Base-by-base conservation (phyloP, 441 rosid genomes). In the Eutrema salsugineum region DNA sequence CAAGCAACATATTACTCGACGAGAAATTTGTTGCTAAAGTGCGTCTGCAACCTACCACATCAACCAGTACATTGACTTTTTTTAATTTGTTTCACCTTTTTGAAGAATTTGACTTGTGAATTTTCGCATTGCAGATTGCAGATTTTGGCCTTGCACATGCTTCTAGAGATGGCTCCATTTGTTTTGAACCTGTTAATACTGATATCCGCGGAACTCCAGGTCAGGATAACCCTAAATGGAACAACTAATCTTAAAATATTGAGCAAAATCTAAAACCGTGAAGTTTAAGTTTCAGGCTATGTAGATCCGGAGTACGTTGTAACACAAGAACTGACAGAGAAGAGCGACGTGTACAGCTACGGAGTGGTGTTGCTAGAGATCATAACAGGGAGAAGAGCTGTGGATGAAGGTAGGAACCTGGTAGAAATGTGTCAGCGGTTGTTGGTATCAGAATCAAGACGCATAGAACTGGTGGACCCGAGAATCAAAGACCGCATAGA, bases 121-220 rank as follows among this genome's bases (percentile, higher is more conserved):
- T 68, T 67, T 64, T 44, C 66, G 57, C 30, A 4, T 20, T 76
- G 72, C 86, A 95, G 99, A 82, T 95, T 82, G 98, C 99, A 44
- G 99, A 95, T 87, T 95, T 95, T 64, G 99, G 99, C 66, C 95
- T 92, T 58, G 90, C 89, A 30, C 92, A 89, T 83, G 90, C 97
- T 83, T 89, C 97, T 36, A 95, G 88, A 78, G 89, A 89, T 74
- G 93, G 97, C 39, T 92, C 99, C 49, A 75, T 95, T 71, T 83
- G 85, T 83, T 95, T 92, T 44, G 96, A 92, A 75, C 97, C 95
- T 8, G 85, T 91, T 51, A 89, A 89, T 67, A 91, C 95, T 8
- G 93, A 88, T 77, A 82, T 92, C 64, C 83, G 94, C 19, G 98
- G 99, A 81, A 95, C 99, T 79, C 99, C 98, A 88, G 99, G 97